phyloP scores from a whole-genome alignment of 2,329 filamentous ascomycete species.

The Penicillium sp. region DNA sequence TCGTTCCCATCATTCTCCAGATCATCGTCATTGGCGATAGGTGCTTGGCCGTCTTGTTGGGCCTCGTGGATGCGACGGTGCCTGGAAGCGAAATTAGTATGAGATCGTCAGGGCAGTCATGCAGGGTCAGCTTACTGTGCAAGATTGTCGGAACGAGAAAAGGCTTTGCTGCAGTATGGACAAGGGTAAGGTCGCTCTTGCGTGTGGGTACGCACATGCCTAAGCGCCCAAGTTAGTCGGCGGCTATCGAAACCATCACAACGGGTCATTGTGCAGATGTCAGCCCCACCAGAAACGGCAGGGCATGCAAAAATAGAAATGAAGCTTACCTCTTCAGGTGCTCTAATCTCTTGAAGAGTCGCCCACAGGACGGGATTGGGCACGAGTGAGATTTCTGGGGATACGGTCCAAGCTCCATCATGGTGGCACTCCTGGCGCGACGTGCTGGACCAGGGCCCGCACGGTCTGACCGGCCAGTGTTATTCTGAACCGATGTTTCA shows the following conservation, averaged over 20 bases:
- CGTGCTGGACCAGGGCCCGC: conserved; percentile 74
- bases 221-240: conserved; percentile 62
- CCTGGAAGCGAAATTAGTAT: conserved; percentile 52
- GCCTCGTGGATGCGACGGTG: conserved; percentile 83
- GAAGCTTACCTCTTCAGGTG: conserved; percentile 92
- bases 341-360: conserved; percentile 98
- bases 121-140: conserved; percentile 74
- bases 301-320: conserved; percentile 40
- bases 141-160: conserved; percentile 97
- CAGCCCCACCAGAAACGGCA: conserved; percentile 23
- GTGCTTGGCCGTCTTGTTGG: conserved; percentile 62
- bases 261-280: conserved; percentile 41
- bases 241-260: conserved; percentile 55
- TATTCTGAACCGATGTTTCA: conserved; percentile 61
- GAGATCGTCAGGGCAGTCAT: conserved; percentile 8
- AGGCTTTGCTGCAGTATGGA: conserved; percentile 97
- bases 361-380: conserved; percentile 96
- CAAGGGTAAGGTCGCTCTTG: conserved; percentile 99
- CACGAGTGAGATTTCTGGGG: conserved; percentile 98
- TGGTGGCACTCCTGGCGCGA: conserved; percentile 89
- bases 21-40: conserved; percentile 71
- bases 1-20: conserved; percentile 89
- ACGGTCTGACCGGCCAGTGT: conserved; percentile 63
- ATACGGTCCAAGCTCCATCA: conserved; percentile 95
- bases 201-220: conserved; percentile 98